A percentile compares a stretch with the other conserved stretches of the same genome.
Conservation (phyloP, 2,329 filamentous ascomycete genomes). For the Blastomyces gilchristii region DNA sequence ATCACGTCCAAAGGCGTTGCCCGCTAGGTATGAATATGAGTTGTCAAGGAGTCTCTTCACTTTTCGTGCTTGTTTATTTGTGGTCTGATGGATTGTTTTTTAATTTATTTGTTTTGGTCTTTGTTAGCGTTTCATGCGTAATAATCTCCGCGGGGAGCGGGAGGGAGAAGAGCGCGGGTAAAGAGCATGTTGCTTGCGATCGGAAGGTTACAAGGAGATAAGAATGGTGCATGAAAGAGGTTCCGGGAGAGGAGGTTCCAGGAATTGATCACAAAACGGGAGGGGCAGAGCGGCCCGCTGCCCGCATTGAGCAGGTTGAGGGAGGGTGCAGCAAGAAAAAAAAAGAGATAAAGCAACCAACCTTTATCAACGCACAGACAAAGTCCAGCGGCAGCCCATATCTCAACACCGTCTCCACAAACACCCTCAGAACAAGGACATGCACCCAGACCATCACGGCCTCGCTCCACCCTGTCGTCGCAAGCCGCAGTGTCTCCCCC, state of each 20-base stretch:
- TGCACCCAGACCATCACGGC: constrained; percentile 94
- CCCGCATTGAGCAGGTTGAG: neutral
- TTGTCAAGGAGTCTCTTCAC: constrained; percentile 68
- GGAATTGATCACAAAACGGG: neutral
- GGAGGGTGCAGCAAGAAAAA: neutral
- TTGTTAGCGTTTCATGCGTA: neutral
- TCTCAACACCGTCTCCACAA: constrained; percentile 94
- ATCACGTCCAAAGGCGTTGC: constrained; percentile 86
- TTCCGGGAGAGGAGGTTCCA: neutral
- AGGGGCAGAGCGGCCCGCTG: neutral
- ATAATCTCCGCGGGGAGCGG: neutral
- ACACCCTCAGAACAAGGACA: constrained; percentile 79
- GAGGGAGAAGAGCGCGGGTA: neutral
- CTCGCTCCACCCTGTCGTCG: constrained; percentile 89
- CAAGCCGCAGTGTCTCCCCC: constrained; percentile 80
- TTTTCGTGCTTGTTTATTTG: constrained; percentile 70
- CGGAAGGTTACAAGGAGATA: neutral
- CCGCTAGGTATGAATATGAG: constrained; percentile 82
- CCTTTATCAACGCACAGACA: constrained; percentile 73
- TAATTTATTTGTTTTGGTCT: constrained; percentile 9
- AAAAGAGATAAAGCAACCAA: constrained; percentile 31
- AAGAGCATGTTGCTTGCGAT: neutral
- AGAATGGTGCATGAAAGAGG: neutral
- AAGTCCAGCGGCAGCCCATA: constrained; percentile 90
- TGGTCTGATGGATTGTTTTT: constrained; percentile 50